Percentiles rank a stretch among this genome's conserved stretches.
phyloP scores from a whole-genome alignment of 2,329 filamentous ascomycete genomes.

The Xylariales sp. region DNA sequence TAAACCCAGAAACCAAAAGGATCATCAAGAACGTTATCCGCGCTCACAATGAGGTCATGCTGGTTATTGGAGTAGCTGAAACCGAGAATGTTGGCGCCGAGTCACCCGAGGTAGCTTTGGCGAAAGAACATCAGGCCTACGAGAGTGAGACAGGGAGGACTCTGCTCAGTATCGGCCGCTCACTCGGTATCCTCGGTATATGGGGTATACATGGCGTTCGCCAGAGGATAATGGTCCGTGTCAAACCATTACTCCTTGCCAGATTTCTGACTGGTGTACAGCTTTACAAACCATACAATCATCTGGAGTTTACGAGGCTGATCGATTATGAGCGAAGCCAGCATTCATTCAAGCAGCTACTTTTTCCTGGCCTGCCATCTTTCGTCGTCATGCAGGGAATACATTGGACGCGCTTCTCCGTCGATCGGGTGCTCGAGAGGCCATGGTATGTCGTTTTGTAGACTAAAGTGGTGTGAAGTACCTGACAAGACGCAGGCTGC shows the following conservation, averaged over 20 bases:
- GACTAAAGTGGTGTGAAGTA: neutral
- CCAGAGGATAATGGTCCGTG: constrained; percentile 48
- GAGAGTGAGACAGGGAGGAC: constrained; percentile 42
- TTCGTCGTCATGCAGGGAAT: constrained; percentile 28
- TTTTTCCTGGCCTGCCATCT: constrained; percentile 36
- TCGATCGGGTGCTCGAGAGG: constrained; percentile 13
- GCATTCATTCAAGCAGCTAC: constrained; percentile 28
- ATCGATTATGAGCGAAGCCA: constrained; percentile 28
- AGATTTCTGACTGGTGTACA: constrained; percentile 17
- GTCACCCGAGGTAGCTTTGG: constrained; percentile 31
- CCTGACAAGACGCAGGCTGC: constrained; percentile 18
- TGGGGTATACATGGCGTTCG: constrained; percentile 51
- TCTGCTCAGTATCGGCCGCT: constrained; percentile 30
- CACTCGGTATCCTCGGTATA: constrained; percentile 36
- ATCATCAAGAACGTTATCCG: constrained; percentile 55
- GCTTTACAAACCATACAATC: constrained; percentile 48
- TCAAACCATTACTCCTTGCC: neutral
- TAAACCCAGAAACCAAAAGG: constrained; percentile 49
- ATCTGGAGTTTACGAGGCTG: constrained; percentile 44
- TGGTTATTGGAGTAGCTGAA: constrained; percentile 57
- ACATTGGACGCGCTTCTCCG: neutral
- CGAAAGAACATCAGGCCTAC: constrained; percentile 39
- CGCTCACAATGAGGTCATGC: constrained; percentile 60
- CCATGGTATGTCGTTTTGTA: constrained; percentile 19
- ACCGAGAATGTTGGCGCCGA: constrained; percentile 43